These are phyloP conservation scores for Paramecium tetraurelia DNA, from an alignment of 73 alveolate genomes.

Conservation along the genomic window DNA sequence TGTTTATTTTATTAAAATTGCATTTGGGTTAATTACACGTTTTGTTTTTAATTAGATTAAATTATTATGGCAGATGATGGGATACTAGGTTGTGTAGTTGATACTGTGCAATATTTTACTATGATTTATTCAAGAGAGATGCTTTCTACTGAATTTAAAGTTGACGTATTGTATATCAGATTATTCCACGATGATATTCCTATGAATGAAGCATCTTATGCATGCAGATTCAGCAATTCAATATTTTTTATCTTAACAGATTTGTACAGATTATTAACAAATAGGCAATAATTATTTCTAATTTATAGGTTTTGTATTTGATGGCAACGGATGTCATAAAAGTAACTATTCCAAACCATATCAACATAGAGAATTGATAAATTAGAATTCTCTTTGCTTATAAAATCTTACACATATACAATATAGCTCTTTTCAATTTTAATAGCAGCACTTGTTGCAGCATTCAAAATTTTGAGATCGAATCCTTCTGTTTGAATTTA, in stretches of 20 bases:
- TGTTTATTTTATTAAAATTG: neutral
- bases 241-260: neutral
- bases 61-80: neutral
- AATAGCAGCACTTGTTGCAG: conserved; percentile 35
- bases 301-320: neutral
- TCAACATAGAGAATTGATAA: neutral
- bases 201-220: neutral
- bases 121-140: neutral
- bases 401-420: neutral
- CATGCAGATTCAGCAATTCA: neutral
- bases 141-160: neutral
- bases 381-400: neutral
- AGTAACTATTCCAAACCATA: neutral
- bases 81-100: neutral
- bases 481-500: neutral
- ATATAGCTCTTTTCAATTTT: neutral
- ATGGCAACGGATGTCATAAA: neutral
- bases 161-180: neutral
- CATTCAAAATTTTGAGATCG: neutral
- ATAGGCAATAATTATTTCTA: neutral
- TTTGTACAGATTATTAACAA: neutral
- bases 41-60: neutral
- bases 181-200: conserved; percentile 1
- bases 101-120: neutral
- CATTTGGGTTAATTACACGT: neutral